Evolutionary conservation across 495 filamentous ascomycete genomes (phyloP).

Genomic region (Staphylotrichum longicolle): DNA sequence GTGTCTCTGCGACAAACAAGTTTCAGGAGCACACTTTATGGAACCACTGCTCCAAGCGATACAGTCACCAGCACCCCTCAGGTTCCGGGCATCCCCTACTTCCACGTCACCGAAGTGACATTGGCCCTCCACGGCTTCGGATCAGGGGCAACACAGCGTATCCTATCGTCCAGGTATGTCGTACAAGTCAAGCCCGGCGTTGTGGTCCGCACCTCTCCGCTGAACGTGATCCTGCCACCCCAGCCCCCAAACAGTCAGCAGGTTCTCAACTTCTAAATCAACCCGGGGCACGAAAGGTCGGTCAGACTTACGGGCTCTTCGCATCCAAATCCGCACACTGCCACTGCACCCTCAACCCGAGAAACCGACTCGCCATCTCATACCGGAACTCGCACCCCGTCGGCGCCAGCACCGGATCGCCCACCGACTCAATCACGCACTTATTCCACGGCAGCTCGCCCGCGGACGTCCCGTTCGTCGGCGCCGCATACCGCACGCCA

Average conservation of each 20-base stretch:
- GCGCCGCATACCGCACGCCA: neutral
- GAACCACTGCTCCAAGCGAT: no score
- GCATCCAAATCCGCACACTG: constrained; percentile 31
- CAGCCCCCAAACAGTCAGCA: neutral
- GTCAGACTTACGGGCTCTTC: constrained; percentile 27
- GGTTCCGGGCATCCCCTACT: neutral
- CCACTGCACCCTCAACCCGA: constrained; percentile 29
- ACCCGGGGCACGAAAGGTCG: neutral
- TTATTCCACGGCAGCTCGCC: constrained; percentile 24
- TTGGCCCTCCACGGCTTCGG: constrained; percentile 12
- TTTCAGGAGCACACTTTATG: no score
- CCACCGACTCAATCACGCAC: constrained; percentile 23
- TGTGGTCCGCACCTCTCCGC: constrained; percentile 15
- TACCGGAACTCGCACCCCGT: constrained; percentile 26
- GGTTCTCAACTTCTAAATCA: no score
- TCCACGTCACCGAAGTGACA: constrained; percentile 15
- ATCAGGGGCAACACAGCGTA: constrained; percentile 5
- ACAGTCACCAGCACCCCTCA: no score
- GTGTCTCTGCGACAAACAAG: no score
- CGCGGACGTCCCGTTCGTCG: constrained; percentile 1
- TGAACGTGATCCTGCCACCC: constrained; percentile 11
- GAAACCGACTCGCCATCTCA: constrained; percentile 7
- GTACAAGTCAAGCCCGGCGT: constrained; percentile 11
- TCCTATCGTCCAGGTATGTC: neutral
- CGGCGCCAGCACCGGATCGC: constrained; percentile 23